phyloP scores from a whole-genome alignment of 1,139 yeast genomes.

The Casaregolazyma lundiana region DNA sequence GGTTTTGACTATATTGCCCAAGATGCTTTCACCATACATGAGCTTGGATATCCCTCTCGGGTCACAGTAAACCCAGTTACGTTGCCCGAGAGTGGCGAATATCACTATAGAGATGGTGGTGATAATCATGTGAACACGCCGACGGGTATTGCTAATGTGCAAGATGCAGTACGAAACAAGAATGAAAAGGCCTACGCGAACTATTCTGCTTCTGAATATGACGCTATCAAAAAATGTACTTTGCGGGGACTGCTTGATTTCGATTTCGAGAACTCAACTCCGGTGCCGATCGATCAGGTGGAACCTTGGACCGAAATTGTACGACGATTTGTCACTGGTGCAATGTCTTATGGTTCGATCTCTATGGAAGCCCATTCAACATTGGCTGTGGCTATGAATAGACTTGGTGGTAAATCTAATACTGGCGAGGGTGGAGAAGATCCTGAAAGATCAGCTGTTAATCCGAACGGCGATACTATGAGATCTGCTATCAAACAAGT shows the following conservation, averaged over 20 bases:
- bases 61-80: constrained; percentile 65
- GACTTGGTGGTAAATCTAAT: constrained; percentile 95
- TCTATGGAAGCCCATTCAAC: constrained; percentile 99
- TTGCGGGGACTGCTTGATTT: constrained; percentile 90
- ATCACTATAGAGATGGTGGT: constrained; percentile 99
- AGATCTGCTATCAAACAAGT: constrained; percentile 96
- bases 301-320: constrained; percentile 99
- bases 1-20: constrained; percentile 94
- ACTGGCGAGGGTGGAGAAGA: constrained; percentile 99
- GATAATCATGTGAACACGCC: constrained; percentile 94
- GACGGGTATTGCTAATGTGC: constrained; percentile 87
- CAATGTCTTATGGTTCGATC: constrained; percentile 98
- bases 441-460: constrained; percentile 75
- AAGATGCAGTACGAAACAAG: constrained; percentile 95
- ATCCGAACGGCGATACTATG: constrained; percentile 90
- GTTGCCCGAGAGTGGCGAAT: constrained; percentile 93
- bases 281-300: constrained; percentile 94
- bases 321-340: constrained; percentile 95
- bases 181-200: constrained; percentile 90
- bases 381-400: constrained; percentile 96
- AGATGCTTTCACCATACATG: constrained; percentile 92
- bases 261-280: constrained; percentile 62
- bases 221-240: constrained; percentile 89
- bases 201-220: constrained; percentile 84
- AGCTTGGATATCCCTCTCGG: constrained; percentile 82